Conservation (phyloP, 148 eudicot species). For the Vaccinium myrtillus region DNA sequence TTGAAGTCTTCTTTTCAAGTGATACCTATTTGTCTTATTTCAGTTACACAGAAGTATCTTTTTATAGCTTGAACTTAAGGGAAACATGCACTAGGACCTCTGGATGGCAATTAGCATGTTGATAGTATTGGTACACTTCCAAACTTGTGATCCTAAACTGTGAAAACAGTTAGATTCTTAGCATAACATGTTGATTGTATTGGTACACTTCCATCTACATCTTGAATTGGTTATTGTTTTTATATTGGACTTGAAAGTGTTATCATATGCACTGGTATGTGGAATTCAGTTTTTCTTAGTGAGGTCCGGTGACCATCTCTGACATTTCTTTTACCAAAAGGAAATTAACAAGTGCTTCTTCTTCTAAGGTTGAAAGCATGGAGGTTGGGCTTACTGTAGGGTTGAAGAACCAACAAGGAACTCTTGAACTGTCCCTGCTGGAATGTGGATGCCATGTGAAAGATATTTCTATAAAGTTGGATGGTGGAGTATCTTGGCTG, state of each 20-base stretch:
- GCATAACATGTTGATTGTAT: not conserved
- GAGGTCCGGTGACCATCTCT: not conserved
- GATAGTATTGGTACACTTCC: not conserved
- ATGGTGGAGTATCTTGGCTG: conserved; percentile 97
- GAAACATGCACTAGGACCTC: not conserved
- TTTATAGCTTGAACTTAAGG: not conserved
- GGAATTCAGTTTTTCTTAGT: not conserved
- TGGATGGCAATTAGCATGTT: not conserved
- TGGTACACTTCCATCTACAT: not conserved
- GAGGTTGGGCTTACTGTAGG: conserved; percentile 54
- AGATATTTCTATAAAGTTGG: conserved; percentile 57
- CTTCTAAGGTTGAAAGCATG: conserved; percentile 75
- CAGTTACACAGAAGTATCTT: not conserved
- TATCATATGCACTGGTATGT: not conserved
- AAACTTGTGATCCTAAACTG: not conserved
- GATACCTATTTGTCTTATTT: not conserved
- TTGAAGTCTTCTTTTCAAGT: not conserved
- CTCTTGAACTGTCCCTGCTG: conserved; percentile 52
- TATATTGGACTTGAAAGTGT: not conserved
- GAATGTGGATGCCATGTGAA: conserved; percentile 67
- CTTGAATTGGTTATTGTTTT: not conserved
- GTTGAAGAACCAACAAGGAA: conserved; percentile 54
- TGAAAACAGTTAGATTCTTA: not conserved
- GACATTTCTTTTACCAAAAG: not conserved
- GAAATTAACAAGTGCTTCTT: conserved; percentile 25